A percentile compares a stretch with the other conserved stretches of the same genome.
Evolutionary conservation across 202 grass and related monocot species (phyloP).

Genomic region (Carex sylvatica): DNA sequence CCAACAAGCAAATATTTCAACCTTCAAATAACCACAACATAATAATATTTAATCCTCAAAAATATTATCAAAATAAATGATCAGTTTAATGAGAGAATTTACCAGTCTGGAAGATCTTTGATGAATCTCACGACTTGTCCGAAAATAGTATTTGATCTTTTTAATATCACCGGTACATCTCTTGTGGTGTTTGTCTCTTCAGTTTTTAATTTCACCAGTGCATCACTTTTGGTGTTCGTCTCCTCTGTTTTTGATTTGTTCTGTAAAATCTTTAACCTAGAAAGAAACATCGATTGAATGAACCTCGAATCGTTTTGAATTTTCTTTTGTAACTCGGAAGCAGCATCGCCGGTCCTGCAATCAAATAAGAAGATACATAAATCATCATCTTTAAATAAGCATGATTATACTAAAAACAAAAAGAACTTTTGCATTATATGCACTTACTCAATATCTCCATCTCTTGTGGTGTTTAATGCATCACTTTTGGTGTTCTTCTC

Average conservation of each 20-base stretch:
- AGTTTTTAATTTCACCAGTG: neutral
- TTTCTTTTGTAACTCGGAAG: slow-evolving; percentile 4
- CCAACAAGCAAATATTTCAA: slow-evolving; percentile 27
- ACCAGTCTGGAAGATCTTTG: slow-evolving; percentile 18
- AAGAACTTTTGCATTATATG: no score
- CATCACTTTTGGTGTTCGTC: neutral
- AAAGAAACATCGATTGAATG: neutral
- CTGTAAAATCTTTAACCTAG: neutral
- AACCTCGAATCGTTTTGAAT: neutral
- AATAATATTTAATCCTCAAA: neutral
- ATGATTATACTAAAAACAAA: no score
- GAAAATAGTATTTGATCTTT: neutral
- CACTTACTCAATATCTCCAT: neutral
- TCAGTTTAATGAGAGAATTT: neutral
- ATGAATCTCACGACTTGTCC: neutral
- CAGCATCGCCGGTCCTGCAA: slow-evolving; percentile 22
- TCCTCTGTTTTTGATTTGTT: neutral
- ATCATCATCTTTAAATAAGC: neutral
- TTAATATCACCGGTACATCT: neutral
- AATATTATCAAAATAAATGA: neutral
- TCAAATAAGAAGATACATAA: slow-evolving; percentile 6
- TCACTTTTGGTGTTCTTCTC: slow-evolving; percentile 2
- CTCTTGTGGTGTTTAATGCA: neutral
- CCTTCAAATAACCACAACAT: slow-evolving; percentile 8
- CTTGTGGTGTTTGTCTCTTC: neutral